Evolutionary conservation across 805 yeast genomes (phyloP), one percentile per base, ranked within the genome.

Genomic region (Candida mattraensis): DNA sequence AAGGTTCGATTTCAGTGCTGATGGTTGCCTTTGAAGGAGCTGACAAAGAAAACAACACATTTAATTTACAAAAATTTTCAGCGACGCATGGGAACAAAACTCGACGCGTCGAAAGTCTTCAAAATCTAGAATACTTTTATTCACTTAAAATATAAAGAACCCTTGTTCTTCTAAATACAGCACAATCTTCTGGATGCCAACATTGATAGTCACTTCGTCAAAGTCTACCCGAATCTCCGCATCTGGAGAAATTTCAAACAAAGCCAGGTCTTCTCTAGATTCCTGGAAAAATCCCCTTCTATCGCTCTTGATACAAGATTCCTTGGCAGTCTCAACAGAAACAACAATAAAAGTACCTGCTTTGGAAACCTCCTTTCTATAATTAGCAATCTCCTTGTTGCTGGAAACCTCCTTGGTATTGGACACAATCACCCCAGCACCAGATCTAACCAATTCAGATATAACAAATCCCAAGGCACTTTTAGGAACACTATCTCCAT

Each of bases 351-450:
- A 76, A 9, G 73, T 54, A 35, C 81, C 80, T 33, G 68, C 58
- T 58, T 68, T 68, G 47, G 73, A 67, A 21, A 74, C 63, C 17
- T 61, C 54, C 39, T 64, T 63, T 41, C 67, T 67, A 19, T 74
- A 72, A 11, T 45, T 41, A n/a, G 60, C 53, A 26, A 76, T 63
- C 41, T 71, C 69, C 28, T 60, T 61, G 25, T 64, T 62, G 22
- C 66, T 64, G 8, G 72, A 67, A 18, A 79, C 74, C 39, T 66
- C 60, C 16, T 56, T 44, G 8, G 55, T 40, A 35, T 79, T 73
- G 11, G 82, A 76, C 32, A 84, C 74, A 47, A 89, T 83, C 26
- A 91, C 91, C 50, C 95, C 98, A 7, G 95, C 69, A 39, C 97
- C 97, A n/a, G 96, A 78, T 58, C 86, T 79, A 27, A 83, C 83